Conservation (phyloP, 73 alveolate species). For the Stentor roeselii region DNA sequence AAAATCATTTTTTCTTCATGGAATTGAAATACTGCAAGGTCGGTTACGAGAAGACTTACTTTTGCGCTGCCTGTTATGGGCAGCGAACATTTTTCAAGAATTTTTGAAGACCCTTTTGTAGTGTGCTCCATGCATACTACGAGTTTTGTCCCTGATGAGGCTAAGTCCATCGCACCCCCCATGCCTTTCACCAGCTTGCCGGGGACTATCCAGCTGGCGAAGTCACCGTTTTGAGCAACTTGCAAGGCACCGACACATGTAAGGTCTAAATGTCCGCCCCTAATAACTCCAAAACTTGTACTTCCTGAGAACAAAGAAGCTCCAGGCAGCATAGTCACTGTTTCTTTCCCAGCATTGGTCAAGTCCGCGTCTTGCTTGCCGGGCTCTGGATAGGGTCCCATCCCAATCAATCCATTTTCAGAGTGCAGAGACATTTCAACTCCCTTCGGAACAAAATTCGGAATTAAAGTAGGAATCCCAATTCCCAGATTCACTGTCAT, state of each 20-base stretch:
- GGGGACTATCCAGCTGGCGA: conserved; percentile 96
- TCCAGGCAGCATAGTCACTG: conserved; percentile 76
- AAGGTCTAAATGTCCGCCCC: conserved; percentile 85
- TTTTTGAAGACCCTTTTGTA: conserved; percentile 62
- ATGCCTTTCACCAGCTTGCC: conserved; percentile 89
- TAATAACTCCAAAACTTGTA: conserved; percentile 83
- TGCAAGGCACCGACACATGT: conserved; percentile 81
- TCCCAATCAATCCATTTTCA: conserved; percentile 82
- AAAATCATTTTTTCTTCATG: too few relatives aligned
- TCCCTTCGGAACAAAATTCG: conserved; percentile 48
- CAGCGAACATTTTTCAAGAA: conserved; percentile 55
- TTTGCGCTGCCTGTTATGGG: conserved; percentile 78
- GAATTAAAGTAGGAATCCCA: conserved; percentile 75
- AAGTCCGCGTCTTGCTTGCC: conserved; percentile 81
- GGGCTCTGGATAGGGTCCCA: conserved; percentile 73
- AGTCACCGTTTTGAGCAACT: conserved; percentile 80
- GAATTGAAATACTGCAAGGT: conserved; percentile 43
- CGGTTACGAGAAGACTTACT: conserved; percentile 69
- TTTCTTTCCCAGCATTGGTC: conserved; percentile 91
- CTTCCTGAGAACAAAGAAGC: conserved; percentile 75
- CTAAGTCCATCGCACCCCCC: conserved; percentile 96
- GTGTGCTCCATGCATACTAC: conserved; percentile 77
- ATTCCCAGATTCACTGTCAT: conserved; percentile 83
- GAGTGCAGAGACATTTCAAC: conserved; percentile 54
- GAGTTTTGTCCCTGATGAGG: conserved; percentile 59